Evolutionary conservation across 306 rosid genomes (phyloP).

Genomic region (Vigna trinervia): DNA sequence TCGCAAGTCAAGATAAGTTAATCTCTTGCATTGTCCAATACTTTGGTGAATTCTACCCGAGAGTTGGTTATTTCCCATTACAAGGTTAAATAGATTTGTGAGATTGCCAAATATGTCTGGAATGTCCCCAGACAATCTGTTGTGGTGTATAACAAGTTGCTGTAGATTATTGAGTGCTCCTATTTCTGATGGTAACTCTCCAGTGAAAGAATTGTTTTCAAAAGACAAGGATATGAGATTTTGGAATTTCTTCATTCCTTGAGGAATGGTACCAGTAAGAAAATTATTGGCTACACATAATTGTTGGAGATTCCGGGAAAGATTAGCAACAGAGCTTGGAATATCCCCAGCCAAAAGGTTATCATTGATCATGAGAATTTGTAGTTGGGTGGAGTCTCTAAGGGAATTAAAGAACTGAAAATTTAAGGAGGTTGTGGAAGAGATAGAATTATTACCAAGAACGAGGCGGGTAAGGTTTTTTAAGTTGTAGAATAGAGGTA

Average conservation of each 20-base stretch:
- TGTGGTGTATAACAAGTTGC: background rate
- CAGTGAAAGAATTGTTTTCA: constrained; percentile 40
- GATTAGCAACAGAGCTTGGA: constrained; percentile 47
- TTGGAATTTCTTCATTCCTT: constrained; percentile 39
- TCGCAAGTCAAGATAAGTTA: background rate
- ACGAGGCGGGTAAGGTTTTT: constrained; percentile 22
- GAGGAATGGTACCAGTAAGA: constrained; percentile 48
- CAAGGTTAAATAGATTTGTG: constrained; percentile 12
- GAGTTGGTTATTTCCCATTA: constrained; percentile 38
- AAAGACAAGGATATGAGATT: constrained; percentile 47
- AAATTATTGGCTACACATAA: constrained; percentile 47
- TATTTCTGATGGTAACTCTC: constrained; percentile 49
- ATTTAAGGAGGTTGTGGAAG: constrained; percentile 45
- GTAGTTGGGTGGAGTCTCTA: constrained; percentile 32
- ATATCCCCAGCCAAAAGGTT: constrained; percentile 50
- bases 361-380: constrained; percentile 20
- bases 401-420: constrained; percentile 47
- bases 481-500: constrained; percentile 45
- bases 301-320: constrained; percentile 39
- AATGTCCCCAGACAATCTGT: constrained; percentile 52
- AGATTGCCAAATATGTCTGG: constrained; percentile 57
- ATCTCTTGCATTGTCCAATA: constrained; percentile 42
- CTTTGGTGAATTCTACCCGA: constrained; percentile 44
- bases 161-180: constrained; percentile 38
- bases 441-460: constrained; percentile 37